These are phyloP conservation scores for Amanita brunnescens DNA, from an alignment of 768 basidiomycete species.

Conservation along the genomic window DNA sequence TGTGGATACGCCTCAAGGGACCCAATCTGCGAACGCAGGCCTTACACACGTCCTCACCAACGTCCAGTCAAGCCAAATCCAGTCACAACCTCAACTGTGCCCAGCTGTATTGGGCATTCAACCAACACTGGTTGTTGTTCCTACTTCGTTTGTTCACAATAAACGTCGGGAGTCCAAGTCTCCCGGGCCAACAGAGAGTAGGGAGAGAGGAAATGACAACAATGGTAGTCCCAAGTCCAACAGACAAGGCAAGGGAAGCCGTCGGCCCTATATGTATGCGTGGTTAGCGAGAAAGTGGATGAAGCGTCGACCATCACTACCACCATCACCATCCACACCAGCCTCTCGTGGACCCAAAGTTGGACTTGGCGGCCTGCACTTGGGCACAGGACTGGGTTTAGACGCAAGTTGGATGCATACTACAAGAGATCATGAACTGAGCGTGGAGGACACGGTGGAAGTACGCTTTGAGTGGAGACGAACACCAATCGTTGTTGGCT, in stretches of 20 bases:
- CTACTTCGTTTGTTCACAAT: constrained; percentile 20
- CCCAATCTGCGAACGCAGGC: neutral
- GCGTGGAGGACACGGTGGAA: constrained; percentile 42
- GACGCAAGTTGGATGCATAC: constrained; percentile 4
- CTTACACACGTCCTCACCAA: neutral
- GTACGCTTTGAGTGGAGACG: constrained; percentile 77
- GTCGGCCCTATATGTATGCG: constrained; percentile 50
- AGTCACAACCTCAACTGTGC: constrained; percentile 8
- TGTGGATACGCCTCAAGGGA: neutral
- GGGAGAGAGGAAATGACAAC: neutral
- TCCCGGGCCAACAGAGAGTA: neutral
- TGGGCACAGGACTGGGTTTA: constrained; percentile 9
- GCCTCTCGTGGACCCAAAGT: constrained; percentile 12
- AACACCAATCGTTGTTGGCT: constrained; percentile 25
- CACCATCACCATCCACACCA: constrained; percentile 9
- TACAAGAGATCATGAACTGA: constrained; percentile 8
- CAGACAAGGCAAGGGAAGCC: neutral
- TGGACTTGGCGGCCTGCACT: constrained; percentile 9
- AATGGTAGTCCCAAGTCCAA: neutral
- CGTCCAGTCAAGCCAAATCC: neutral
- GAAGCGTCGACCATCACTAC: constrained; percentile 37
- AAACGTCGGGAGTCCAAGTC: constrained; percentile 7
- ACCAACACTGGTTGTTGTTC: constrained; percentile 43
- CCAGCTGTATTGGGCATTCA: constrained; percentile 58
- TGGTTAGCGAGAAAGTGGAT: constrained; percentile 75